Base-by-base conservation (phyloP, 2,329 filamentous ascomycete species). In the Reticulascus tulasneorum region DNA sequence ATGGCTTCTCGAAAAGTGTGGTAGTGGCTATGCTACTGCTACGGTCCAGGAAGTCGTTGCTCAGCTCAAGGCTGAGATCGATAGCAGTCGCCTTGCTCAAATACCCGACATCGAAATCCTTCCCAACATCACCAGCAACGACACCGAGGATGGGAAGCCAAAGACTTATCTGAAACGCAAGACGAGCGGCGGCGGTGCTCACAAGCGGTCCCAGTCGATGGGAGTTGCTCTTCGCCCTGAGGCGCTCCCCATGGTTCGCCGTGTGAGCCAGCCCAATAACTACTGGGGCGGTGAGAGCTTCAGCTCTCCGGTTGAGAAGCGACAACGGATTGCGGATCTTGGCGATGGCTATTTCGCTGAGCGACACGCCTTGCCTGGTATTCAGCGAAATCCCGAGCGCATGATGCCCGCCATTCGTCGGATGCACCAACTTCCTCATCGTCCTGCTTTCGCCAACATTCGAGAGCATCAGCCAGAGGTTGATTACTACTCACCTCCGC, bases 51-150 rank as follows among this genome's bases (percentile, higher is more conserved):
- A 59, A 6, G 66, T 78, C n/a, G 63, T 73, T 5, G 53, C 57
- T 2, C 62, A 62, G 2, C 58, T 79, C 7, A 58, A 66, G 46
- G 37, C 48, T 1, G 68, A 74, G 29, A 66, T 78, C 32, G 54
- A 66, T 17, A 44, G 53, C 8, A 62, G 64, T 9, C 48, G 52
- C 2, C 51, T 74, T 22, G 55, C 51, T 5, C 65, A 71, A 37
- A 68, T 79, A 3, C 75, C 75, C 0, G 75, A 78, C 41, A 73
- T 79, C 37, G 75, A 79, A 55, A 73, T 79, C 13, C 62, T 79
- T 5, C 74, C 75, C 2, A 70, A 73, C 39, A 73, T 79, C 45
- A 58, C 59, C 11, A 65, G 63, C 23, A 62, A 63, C 9, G 48
- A 53, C 21, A 45, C 47, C 3, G 53, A 52, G 7, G 50, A 53